Evolutionary conservation across 192 early-diverging fungal genomes (phyloP), one percentile per base, ranked within the genome.

Genomic region (Helicostylum pulchrum): DNA sequence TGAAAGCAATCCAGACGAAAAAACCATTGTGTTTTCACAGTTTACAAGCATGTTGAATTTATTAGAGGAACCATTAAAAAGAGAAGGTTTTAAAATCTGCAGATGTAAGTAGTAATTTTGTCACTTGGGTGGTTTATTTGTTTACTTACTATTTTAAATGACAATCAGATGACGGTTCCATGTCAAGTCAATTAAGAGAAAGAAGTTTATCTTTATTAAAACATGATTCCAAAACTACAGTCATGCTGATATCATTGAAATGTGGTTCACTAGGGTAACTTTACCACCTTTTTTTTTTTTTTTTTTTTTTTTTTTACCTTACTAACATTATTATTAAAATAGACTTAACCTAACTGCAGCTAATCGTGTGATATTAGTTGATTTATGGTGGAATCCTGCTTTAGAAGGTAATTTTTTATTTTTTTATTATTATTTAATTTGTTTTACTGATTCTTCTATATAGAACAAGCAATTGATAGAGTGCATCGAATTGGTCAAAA

Each of bases 361-460:
- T 8, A 77, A 71, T 61, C 74, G 78, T 17, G 86, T 94, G 5
- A 87, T 94, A 32, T 61, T 94, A 31, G 78, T 91, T 71, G 88
- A 91, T 60, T 72, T 90, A 45, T 94, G 92, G 92, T 89, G 87
- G 89, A 90, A 90, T 67, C 89, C 89, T 19, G 80, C 85, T 7
- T 54, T 90, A 7, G 88, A 90, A 80, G 81, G 81, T 83, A 66
- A n/a, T n/a, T n/a, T n/a, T n/a, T n/a, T n/a, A n/a, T n/a, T n/a
- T n/a, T n/a, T n/a, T n/a, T n/a, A n/a, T n/a, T n/a, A n/a, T n/a
- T n/a, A n/a, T n/a, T n/a, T n/a, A n/a, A n/a, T n/a, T n/a, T n/a
- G n/a, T n/a, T n/a, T n/a, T n/a, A n/a, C n/a, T n/a, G n/a, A n/a
- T n/a, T 7, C 3, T 36, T 39, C 36, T 14, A 42, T 60, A 12